Percentiles rank a stretch among this genome's conserved stretches.
phyloP scores from a whole-genome alignment of 331 rosid species.

The Stylosanthes scabra region DNA sequence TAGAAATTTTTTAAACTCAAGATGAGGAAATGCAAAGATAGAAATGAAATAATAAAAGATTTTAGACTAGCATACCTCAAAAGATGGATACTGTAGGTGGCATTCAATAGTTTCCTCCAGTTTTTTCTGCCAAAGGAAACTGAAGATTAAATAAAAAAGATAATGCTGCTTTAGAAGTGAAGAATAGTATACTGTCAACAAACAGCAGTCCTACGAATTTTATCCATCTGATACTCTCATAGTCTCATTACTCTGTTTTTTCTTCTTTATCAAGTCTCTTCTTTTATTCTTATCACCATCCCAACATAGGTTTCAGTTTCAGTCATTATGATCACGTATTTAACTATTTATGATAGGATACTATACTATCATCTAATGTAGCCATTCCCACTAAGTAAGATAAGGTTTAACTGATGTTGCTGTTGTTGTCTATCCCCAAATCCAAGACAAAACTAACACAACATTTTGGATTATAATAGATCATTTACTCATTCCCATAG shows the following conservation, averaged over 20 bases:
- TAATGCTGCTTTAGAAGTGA: neutral
- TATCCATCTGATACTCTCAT: neutral
- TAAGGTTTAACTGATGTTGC: too few species aligned
- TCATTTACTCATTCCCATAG: neutral
- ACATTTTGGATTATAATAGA: neutral
- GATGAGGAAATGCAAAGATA: constrained; percentile 1
- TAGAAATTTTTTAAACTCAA: neutral
- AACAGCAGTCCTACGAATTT: neutral
- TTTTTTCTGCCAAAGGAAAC: constrained; percentile 64
- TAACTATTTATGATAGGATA: too few species aligned
- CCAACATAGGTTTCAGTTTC: neutral
- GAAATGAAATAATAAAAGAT: neutral
- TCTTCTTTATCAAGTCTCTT: too few species aligned
- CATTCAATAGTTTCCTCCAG: constrained; percentile 73
- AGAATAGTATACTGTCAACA: constrained; percentile 3
- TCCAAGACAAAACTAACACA: neutral
- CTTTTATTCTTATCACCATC: too few species aligned
- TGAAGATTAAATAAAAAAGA: neutral
- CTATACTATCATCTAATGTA: too few species aligned
- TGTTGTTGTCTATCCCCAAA: neutral
- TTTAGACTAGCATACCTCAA: constrained; percentile 62
- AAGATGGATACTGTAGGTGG: constrained; percentile 65
- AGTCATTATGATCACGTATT: neutral
- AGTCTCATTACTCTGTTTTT: too few species aligned
- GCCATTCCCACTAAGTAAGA: too few species aligned